Conservation (phyloP, 176 grass and related monocot species). For the Oryza glaberrima region DNA sequence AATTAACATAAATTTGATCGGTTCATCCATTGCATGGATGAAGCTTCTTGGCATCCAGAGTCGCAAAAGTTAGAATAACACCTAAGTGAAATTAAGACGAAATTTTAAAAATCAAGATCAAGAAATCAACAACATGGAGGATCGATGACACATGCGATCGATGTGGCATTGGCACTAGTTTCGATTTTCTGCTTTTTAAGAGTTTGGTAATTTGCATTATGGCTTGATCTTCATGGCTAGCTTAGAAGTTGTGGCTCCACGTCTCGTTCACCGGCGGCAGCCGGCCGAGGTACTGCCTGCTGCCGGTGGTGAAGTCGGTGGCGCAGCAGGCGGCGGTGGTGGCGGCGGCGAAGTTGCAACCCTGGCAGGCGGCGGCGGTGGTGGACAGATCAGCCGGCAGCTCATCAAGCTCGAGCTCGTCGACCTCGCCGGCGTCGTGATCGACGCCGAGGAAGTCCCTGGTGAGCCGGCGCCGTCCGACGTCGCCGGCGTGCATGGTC, state of each 20-base stretch:
- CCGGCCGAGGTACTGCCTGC: slow-evolving; percentile 42
- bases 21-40: not conserved
- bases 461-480: slow-evolving; percentile 43
- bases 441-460: slow-evolving; percentile 85
- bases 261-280: slow-evolving; percentile 53
- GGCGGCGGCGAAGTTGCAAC: not conserved
- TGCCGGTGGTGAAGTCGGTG: slow-evolving; percentile 40
- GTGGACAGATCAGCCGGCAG: slow-evolving; percentile 34
- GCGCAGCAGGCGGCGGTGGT: slow-evolving; percentile 44
- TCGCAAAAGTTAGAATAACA: not conserved
- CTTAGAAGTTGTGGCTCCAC: slow-evolving; percentile 56
- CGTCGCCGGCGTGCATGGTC: slow-evolving; percentile 38
- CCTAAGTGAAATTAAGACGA: not conserved
- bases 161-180: not conserved
- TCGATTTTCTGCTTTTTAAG: not conserved
- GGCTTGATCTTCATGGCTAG: not conserved
- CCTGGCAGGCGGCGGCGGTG: slow-evolving; percentile 10
- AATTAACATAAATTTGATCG: not conserved
- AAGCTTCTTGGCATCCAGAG: not conserved
- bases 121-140: slow-evolving; percentile 15
- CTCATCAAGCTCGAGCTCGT: slow-evolving; percentile 56
- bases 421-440: slow-evolving; percentile 34
- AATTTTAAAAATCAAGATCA: not conserved
- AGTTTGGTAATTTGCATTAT: not conserved
- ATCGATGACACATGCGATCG: not conserved